Percentiles rank a stretch among this genome's conserved stretches.
Conservation (phyloP, 257 asterid species). For the Apocynum venetum region DNA sequence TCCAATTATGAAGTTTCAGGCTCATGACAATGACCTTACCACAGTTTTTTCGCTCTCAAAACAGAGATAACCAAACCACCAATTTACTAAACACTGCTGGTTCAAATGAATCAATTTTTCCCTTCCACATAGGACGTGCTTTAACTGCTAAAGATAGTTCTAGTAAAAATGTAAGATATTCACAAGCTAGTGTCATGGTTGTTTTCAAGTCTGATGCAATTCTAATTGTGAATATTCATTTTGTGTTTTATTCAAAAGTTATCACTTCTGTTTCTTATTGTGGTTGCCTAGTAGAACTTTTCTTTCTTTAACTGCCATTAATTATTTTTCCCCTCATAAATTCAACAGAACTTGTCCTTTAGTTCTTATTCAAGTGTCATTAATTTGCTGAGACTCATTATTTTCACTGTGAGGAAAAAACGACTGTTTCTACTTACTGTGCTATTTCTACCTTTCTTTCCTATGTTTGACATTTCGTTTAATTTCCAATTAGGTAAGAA, state of each 20-base stretch:
- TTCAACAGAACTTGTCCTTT: background rate
- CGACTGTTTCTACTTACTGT: background rate
- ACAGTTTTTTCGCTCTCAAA: background rate
- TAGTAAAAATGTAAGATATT: background rate
- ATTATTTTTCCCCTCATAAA: background rate
- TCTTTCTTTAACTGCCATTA: background rate
- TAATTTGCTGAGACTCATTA: background rate
- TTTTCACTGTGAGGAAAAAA: background rate
- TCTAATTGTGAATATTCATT: background rate
- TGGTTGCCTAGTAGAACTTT: background rate
- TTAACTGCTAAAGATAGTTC: background rate
- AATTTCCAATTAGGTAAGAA: background rate
- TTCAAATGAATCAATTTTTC: too few species aligned
- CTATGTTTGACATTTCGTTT: background rate
- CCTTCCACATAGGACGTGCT: background rate
- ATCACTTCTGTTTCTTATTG: background rate
- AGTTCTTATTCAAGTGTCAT: background rate
- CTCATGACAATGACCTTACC: background rate
- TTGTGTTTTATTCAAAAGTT: too few species aligned
- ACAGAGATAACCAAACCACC: background rate
- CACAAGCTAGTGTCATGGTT: background rate
- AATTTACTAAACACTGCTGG: background rate
- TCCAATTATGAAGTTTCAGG: background rate
- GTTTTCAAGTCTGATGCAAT: background rate
- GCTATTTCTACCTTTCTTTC: background rate